Percentiles rank a stretch among this genome's conserved stretches.
phyloP scores from a whole-genome alignment of 306 rosid species.

The Vigna radiata region DNA sequence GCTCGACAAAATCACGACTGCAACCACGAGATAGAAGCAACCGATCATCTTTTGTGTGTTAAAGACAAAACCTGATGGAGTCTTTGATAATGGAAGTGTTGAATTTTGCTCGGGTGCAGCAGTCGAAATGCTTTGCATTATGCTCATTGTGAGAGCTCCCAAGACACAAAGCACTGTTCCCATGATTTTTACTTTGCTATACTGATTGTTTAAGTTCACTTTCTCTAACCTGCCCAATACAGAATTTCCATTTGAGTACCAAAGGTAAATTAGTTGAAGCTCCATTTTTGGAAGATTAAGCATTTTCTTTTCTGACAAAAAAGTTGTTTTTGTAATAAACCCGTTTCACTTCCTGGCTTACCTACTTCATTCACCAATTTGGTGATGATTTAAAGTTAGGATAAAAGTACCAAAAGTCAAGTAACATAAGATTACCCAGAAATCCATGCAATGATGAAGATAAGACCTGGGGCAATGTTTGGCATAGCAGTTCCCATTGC shows the following conservation, averaged over 20 bases:
- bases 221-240: constrained; percentile 74
- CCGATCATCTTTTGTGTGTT: constrained; percentile 72
- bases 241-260: constrained; percentile 7
- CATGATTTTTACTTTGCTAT: constrained; percentile 76
- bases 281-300: not conserved
- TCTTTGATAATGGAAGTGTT: constrained; percentile 12
- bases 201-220: constrained; percentile 57
- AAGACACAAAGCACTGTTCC: constrained; percentile 80
- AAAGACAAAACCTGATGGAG: constrained; percentile 44
- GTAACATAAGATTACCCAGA: constrained; percentile 57
- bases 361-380: not conserved
- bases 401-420: constrained; percentile 20
- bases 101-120: constrained; percentile 9
- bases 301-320: not conserved
- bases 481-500: constrained; percentile 98
- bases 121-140: constrained; percentile 68
- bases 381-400: not conserved
- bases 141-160: constrained; percentile 81
- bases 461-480: constrained; percentile 87
- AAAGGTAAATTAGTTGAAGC: not conserved
- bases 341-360: not conserved
- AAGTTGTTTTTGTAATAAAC: not conserved
- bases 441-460: constrained; percentile 81
- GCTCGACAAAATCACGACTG: constrained; percentile 67
- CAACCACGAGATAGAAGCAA: constrained; percentile 70